Evolutionary conservation across 768 basidiomycete species (phyloP).

Genomic region (Termitomyces sp.): DNA sequence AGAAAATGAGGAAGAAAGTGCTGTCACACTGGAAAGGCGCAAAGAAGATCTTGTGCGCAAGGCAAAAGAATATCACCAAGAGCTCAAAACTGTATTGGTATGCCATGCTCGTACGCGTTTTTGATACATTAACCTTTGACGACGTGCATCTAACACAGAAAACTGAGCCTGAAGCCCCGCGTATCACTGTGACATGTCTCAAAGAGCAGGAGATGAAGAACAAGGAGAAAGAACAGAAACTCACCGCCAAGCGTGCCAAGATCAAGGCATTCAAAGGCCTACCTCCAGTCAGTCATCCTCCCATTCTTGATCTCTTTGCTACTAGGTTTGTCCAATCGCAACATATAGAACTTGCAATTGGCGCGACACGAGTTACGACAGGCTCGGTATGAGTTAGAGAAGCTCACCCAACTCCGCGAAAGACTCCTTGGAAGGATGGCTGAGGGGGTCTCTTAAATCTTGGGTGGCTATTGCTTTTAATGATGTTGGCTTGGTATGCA

Average conservation of each 20-base stretch:
- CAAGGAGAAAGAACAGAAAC: conserved; percentile 25
- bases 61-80: conserved; percentile 41
- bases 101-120: background rate
- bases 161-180: conserved; percentile 23
- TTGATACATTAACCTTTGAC: background rate
- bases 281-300: conserved; percentile 32
- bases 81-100: conserved; percentile 30
- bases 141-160: conserved; percentile 12
- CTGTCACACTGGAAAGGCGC: conserved; percentile 28
- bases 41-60: conserved; percentile 37
- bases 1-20: conserved; percentile 18
- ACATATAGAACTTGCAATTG: conserved; percentile 37
- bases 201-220: conserved; percentile 32
- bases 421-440: conserved; percentile 41
- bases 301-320: background rate
- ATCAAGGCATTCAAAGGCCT: conserved; percentile 43
- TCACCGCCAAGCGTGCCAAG: conserved; percentile 38
- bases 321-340: background rate
- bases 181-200: conserved; percentile 32
- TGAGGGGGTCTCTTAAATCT: conserved; percentile 24
- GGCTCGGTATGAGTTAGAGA: conserved; percentile 37
- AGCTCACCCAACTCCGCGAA: conserved; percentile 41
- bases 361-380: conserved; percentile 35
- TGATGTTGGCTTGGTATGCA: too few species aligned
- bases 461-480: background rate